A percentile compares a stretch with the other conserved stretches of the same genome.
Evolutionary conservation across 1,284 basidiomycete genomes (phyloP).

Genomic region (Fomes fomentarius): DNA sequence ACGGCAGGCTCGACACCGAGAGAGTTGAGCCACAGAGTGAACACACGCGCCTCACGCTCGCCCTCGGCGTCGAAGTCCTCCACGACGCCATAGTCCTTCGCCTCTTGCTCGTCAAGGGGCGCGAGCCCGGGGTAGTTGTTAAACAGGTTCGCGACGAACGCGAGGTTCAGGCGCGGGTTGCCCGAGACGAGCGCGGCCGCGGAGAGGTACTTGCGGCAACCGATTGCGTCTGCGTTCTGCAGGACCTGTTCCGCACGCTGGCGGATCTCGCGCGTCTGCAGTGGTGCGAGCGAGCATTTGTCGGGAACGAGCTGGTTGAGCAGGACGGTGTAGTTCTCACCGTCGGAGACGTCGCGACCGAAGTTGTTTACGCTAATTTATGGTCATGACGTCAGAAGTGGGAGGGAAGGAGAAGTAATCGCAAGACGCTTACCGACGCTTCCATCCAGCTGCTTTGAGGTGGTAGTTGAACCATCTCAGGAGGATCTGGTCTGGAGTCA

Average conservation of each 20-base stretch:
- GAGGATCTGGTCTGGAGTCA: constrained; percentile 97
- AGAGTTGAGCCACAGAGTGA: constrained; percentile 98
- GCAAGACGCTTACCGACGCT: constrained; percentile 60
- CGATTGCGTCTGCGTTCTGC: constrained; percentile 92
- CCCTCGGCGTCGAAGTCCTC: constrained; percentile 99
- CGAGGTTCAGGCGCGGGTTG: constrained; percentile 98
- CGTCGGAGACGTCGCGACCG: constrained; percentile 92
- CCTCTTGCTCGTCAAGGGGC: constrained; percentile 90
- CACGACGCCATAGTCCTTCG: constrained; percentile 81
- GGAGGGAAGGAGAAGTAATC: neutral
- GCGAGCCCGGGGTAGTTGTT: constrained; percentile 95
- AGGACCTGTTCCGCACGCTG: constrained; percentile 91
- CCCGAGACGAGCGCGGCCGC: constrained; percentile 90
- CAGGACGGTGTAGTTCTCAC: constrained; percentile 96
- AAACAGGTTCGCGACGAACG: constrained; percentile 98
- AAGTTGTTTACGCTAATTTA: constrained; percentile 99
- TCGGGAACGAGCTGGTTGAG: constrained; percentile 95
- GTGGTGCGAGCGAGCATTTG: constrained; percentile 89
- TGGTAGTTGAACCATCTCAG: constrained; percentile 99
- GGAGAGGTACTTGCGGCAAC: constrained; percentile 95
- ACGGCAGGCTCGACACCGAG: constrained; percentile 96
- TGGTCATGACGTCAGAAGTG: too few species aligned
- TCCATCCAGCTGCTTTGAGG: constrained; percentile 93
- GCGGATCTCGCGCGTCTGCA: constrained; percentile 84
- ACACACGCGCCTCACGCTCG: constrained; percentile 96